Evolutionary conservation across 2,329 filamentous ascomycete genomes (phyloP).

Genomic region (Calonectria montana): DNA sequence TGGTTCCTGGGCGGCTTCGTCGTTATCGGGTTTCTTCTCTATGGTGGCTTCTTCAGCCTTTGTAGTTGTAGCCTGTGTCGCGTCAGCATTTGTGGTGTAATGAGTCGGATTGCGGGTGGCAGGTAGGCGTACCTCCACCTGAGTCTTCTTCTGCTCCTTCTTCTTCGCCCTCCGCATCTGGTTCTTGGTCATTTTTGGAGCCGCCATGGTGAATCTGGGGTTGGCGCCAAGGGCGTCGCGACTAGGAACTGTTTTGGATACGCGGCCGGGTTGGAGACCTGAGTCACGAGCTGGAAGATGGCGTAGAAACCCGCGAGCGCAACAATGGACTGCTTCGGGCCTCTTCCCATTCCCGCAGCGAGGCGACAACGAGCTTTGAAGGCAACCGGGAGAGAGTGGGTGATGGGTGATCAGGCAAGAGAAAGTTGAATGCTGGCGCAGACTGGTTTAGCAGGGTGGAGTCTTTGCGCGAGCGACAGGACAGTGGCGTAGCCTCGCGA

Average conservation of each 20-base stretch:
- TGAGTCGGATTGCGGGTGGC: not conserved
- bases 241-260: constrained; percentile 41
- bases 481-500: constrained; percentile 11
- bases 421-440: constrained; percentile 19
- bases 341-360: constrained; percentile 48
- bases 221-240: constrained; percentile 41
- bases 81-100: constrained; percentile 26
- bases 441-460: constrained; percentile 23
- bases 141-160: constrained; percentile 86
- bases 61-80: constrained; percentile 30
- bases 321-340: constrained; percentile 52
- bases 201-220: constrained; percentile 63
- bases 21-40: constrained; percentile 39
- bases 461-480: constrained; percentile 16
- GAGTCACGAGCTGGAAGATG: constrained; percentile 51
- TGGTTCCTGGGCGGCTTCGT: constrained; percentile 48
- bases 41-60: constrained; percentile 33
- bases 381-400: not conserved
- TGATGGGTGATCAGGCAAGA: constrained; percentile 10
- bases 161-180: constrained; percentile 93
- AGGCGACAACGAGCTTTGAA: constrained; percentile 16
- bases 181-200: constrained; percentile 88
- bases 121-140: constrained; percentile 59
- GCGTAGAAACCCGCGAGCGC: constrained; percentile 49
- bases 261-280: constrained; percentile 45